These are phyloP conservation scores for Taxillus chinensis DNA, from an alignment of 164 flowering plant species.

Conservation along the genomic window DNA sequence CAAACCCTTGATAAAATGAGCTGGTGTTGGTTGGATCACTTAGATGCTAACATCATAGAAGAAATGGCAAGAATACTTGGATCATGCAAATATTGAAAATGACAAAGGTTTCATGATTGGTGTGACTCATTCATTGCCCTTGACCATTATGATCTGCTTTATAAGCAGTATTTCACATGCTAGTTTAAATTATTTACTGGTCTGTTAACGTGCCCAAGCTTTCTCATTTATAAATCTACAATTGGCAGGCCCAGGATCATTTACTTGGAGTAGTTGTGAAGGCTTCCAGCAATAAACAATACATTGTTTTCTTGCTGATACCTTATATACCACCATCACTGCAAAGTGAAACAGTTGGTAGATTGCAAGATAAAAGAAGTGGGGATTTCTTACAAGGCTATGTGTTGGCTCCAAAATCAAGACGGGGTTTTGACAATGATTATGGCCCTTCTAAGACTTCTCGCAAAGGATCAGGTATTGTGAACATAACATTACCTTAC, in stretches of 20 bases:
- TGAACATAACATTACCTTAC: constrained; percentile 57
- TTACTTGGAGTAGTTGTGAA: constrained; percentile 83
- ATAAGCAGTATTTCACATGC: neutral
- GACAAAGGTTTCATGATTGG: too few species aligned
- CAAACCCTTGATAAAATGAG: too few species aligned
- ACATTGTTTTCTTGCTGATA: constrained; percentile 62
- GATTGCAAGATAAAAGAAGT: constrained; percentile 25
- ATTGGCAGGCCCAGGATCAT: constrained; percentile 70
- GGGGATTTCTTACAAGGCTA: constrained; percentile 38
- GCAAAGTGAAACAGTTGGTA: constrained; percentile 21
- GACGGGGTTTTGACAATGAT: constrained; percentile 12
- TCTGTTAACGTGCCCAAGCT: neutral
- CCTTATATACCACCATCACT: constrained; percentile 43
- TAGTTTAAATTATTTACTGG: neutral
- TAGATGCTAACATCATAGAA: too few species aligned
- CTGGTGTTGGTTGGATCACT: too few species aligned
- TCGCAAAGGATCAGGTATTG: constrained; percentile 61
- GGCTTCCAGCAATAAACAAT: constrained; percentile 38
- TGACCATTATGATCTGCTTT: too few species aligned
- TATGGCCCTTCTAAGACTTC: constrained; percentile 28
- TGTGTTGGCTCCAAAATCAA: constrained; percentile 23
- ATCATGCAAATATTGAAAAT: too few species aligned
- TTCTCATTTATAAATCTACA: constrained; percentile 6
- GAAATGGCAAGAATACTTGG: too few species aligned
- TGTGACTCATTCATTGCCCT: too few species aligned